These are phyloP conservation scores for Dichotomopilus funicola DNA, from an alignment of 2,329 filamentous ascomycete genomes.

Conservation along the genomic window DNA sequence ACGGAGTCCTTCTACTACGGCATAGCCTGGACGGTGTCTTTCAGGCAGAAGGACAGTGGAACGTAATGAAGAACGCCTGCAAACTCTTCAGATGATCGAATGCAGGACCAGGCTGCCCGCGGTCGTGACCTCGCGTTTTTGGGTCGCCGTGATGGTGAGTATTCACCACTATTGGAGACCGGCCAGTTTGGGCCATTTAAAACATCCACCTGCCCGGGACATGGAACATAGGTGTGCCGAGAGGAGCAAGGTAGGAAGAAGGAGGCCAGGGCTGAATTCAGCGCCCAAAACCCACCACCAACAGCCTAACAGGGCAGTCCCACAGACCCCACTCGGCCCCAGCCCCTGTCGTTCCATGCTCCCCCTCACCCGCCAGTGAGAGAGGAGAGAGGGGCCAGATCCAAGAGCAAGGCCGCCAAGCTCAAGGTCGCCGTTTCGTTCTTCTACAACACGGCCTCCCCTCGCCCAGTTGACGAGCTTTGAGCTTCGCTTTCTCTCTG, in stretches of 20 bases:
- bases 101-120: neutral
- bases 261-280: neutral
- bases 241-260: neutral
- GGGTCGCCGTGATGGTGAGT: neutral
- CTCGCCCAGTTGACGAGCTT: conserved; percentile 2
- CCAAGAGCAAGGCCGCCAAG: conserved; percentile 4
- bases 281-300: conserved; percentile 3
- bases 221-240: too few relatives aligned
- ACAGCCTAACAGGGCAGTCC: neutral
- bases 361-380: conserved; percentile 9
- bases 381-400: conserved; percentile 12
- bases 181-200: neutral
- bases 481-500: neutral
- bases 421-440: conserved; percentile 1
- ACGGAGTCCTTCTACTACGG: neutral
- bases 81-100: neutral
- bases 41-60: too few relatives aligned
- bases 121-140: conserved; percentile 12
- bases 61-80: neutral
- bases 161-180: neutral
- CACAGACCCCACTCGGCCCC: conserved; percentile 8
- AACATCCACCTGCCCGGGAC: too few relatives aligned
- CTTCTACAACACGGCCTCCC: conserved; percentile 9
- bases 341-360: neutral
- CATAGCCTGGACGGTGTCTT: too few relatives aligned